These are phyloP conservation scores for Nakazawaea wyomingensis DNA, from an alignment of 805 yeast genomes.

Conservation along the genomic window DNA sequence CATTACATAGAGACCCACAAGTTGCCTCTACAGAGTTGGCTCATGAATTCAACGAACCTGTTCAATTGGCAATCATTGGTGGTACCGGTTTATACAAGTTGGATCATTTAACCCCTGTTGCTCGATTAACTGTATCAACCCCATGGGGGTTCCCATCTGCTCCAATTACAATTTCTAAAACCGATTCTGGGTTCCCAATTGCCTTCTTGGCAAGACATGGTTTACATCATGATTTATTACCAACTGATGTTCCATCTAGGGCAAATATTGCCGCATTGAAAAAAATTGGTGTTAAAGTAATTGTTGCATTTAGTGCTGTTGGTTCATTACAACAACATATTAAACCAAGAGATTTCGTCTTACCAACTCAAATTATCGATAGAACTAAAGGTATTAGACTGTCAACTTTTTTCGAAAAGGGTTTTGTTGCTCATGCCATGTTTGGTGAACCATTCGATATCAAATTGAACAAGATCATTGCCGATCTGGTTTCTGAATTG, in stretches of 20 bases:
- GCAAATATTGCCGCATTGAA: constrained; percentile 97
- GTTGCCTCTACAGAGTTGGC: constrained; percentile 31
- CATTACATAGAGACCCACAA: constrained; percentile 8
- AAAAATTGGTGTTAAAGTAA: constrained; percentile 77
- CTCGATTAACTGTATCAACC: constrained; percentile 73
- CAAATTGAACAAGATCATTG: constrained; percentile 60
- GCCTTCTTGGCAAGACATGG: constrained; percentile 98
- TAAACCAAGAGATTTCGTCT: constrained; percentile 92
- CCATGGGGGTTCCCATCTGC: constrained; percentile 99
- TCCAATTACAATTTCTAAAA: constrained; percentile 85
- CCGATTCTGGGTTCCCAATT: constrained; percentile 71
- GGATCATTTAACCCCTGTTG: constrained; percentile 79
- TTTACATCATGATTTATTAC: constrained; percentile 78
- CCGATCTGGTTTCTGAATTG: constrained; percentile 37
- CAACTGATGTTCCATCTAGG: constrained; percentile 85
- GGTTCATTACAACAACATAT: constrained; percentile 90
- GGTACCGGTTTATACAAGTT: constrained; percentile 96
- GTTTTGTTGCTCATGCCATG: constrained; percentile 95
- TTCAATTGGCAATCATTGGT: constrained; percentile 86
- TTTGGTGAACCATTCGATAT: constrained; percentile 96
- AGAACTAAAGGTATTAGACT: constrained; percentile 94
- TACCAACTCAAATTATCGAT: constrained; percentile 94
- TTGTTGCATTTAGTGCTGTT: constrained; percentile 91
- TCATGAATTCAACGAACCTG: constrained; percentile 54
- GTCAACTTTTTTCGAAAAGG: constrained; percentile 83